These are phyloP conservation scores for Violaceomyces palustris DNA, from an alignment of 1,284 basidiomycete species.

Conservation along the genomic window DNA sequence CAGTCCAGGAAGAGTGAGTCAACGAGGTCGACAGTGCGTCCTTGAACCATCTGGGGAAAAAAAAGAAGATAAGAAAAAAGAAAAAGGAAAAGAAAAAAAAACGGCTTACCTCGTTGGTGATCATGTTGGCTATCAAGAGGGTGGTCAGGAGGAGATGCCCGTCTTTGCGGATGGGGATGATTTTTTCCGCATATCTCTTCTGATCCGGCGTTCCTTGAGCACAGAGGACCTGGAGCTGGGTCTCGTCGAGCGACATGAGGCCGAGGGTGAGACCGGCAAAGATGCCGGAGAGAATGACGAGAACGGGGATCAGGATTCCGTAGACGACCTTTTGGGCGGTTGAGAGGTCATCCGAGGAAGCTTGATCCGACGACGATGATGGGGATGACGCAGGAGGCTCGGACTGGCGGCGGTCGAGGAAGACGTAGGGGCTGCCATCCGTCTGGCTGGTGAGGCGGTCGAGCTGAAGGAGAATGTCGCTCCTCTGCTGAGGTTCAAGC, in stretches of 20 bases:
- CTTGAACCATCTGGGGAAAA: conserved; percentile 14
- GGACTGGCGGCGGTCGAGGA: too few species aligned
- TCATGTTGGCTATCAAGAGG: conserved; percentile 52
- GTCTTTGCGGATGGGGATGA: conserved; percentile 73
- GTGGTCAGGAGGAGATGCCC: conserved; percentile 50
- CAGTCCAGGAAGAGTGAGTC: too few species aligned
- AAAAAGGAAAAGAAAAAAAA: too few species aligned
- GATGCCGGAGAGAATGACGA: conserved; percentile 60
- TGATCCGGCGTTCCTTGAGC: conserved; percentile 78
- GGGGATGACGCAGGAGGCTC: too few species aligned
- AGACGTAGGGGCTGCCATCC: too few species aligned
- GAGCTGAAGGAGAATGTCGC: too few species aligned
- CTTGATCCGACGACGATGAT: too few species aligned
- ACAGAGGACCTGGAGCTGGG: conserved; percentile 78
- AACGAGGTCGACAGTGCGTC: too few species aligned
- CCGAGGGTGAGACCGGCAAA: conserved; percentile 75
- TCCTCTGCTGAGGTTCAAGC: too few species aligned
- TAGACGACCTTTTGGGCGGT: conserved; percentile 31
- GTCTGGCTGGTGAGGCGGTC: too few species aligned
- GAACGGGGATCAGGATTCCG: conserved; percentile 58
- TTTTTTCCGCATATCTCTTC: conserved; percentile 72
- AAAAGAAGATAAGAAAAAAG: too few species aligned
- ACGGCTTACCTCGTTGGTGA: conserved; percentile 51
- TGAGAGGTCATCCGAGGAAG: conserved; percentile 12
- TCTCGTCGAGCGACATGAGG: conserved; percentile 89